Evolutionary conservation across 257 asterid genomes (phyloP).

Genomic region (Ehretia macrophylla): DNA sequence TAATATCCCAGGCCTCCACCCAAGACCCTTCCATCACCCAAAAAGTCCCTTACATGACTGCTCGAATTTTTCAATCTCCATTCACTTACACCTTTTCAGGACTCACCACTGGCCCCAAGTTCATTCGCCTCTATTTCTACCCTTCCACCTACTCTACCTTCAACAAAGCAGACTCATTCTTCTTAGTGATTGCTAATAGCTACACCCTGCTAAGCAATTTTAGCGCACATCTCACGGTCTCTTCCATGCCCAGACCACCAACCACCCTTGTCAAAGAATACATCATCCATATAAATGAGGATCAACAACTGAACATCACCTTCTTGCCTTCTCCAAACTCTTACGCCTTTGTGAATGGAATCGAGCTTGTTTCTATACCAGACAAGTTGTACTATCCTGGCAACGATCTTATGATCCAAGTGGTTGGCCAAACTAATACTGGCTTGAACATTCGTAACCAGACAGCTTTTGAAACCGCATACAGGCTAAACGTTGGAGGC

Average conservation of each 20-base stretch:
- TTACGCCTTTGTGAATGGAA: constrained; percentile 54
- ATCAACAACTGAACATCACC: constrained; percentile 27
- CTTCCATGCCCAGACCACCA: neutral
- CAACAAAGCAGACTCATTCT: constrained; percentile 9
- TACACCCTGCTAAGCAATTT: constrained; percentile 38
- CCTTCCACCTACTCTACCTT: constrained; percentile 21
- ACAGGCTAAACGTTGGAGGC: constrained; percentile 55
- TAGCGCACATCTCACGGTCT: constrained; percentile 26
- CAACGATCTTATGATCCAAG: neutral
- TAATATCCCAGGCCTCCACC: constrained; percentile 5
- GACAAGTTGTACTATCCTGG: constrained; percentile 33
- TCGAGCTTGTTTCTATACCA: constrained; percentile 53
- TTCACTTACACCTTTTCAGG: constrained; percentile 34
- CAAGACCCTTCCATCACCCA: constrained; percentile 12
- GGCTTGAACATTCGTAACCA: constrained; percentile 5
- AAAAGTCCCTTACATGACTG: constrained; percentile 33
- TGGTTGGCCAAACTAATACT: neutral
- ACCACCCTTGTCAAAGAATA: constrained; percentile 20
- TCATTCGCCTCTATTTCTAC: constrained; percentile 57
- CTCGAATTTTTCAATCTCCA: constrained; percentile 31
- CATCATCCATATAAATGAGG: constrained; percentile 23
- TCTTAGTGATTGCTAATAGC: constrained; percentile 36
- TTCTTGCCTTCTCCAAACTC: constrained; percentile 37
- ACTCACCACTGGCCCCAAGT: constrained; percentile 12
- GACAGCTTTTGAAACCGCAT: constrained; percentile 37